A percentile compares a stretch with the other conserved stretches of the same genome.
These are phyloP conservation scores for Samsoniella hepiali DNA, from an alignment of 2,329 filamentous ascomycete genomes.

Conservation along the genomic window DNA sequence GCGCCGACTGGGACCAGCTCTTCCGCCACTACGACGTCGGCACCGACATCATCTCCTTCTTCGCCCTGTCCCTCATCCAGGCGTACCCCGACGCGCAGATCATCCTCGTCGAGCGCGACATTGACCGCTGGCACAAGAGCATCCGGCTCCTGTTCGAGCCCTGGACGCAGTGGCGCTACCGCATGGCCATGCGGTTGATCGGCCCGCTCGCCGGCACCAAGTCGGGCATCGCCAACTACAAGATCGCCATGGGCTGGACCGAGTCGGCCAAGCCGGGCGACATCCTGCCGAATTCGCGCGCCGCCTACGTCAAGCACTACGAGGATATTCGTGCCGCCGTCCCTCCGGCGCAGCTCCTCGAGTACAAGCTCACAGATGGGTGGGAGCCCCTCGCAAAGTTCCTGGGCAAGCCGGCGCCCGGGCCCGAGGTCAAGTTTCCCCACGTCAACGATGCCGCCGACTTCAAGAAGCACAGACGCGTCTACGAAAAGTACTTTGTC, in stretches of 20 bases:
- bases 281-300: slow-evolving; percentile 19
- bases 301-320: slow-evolving; percentile 29
- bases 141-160: slow-evolving; percentile 24
- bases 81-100: slow-evolving; percentile 31
- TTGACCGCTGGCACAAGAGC: slow-evolving; percentile 26
- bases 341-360: slow-evolving; percentile 27
- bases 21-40: slow-evolving; percentile 28
- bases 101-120: slow-evolving; percentile 28
- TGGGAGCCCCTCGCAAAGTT: slow-evolving; percentile 36
- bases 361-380: slow-evolving; percentile 29
- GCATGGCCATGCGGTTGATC: not conserved
- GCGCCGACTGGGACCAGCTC: slow-evolving; percentile 25
- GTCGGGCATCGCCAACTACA: slow-evolving; percentile 11
- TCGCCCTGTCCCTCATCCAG: slow-evolving; percentile 25
- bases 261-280: slow-evolving; percentile 1
- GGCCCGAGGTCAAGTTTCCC: slow-evolving; percentile 27
- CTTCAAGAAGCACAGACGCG: not conserved
- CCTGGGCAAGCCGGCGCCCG: slow-evolving; percentile 30
- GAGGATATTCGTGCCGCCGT: slow-evolving; percentile 25
- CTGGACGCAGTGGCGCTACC: not conserved
- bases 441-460: slow-evolving; percentile 26
- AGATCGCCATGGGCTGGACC: slow-evolving; percentile 21
- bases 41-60: slow-evolving; percentile 27
- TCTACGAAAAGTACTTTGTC: not conserved
- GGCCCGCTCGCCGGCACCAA: not conserved